Conservation (phyloP, 1,139 yeast genomes). For the Pichia sp. region DNA sequence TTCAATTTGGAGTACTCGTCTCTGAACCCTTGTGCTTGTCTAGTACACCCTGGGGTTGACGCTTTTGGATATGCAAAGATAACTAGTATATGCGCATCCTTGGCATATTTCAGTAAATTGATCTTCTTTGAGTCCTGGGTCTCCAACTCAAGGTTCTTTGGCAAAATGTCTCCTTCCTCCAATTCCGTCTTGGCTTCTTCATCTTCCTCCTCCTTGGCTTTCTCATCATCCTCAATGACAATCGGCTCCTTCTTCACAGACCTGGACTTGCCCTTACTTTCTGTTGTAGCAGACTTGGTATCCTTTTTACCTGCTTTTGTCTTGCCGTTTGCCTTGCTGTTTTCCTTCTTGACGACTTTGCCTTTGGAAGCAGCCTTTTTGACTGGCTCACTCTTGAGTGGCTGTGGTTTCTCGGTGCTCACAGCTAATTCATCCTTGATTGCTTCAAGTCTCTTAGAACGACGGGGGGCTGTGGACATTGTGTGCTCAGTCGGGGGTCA, state of each 20-base stretch:
- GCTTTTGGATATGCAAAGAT: constrained; percentile 88
- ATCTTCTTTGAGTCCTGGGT: constrained; percentile 68
- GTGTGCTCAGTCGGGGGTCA: not conserved
- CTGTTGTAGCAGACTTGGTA: not conserved
- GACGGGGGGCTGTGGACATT: constrained; percentile 14
- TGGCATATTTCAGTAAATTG: constrained; percentile 45
- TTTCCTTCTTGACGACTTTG: not conserved
- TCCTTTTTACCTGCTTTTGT: not conserved
- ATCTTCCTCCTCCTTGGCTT: constrained; percentile 12
- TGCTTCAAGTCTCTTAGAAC: constrained; percentile 23
- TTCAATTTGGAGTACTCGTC: constrained; percentile 53
- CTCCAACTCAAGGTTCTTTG: constrained; percentile 49
- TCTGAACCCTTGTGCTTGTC: constrained; percentile 89
- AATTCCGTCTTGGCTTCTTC: constrained; percentile 26
- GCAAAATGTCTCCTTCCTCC: constrained; percentile 65
- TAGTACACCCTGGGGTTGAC: constrained; percentile 90
- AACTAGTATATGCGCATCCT: constrained; percentile 48
- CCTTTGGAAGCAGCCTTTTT: constrained; percentile 5
- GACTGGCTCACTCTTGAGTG: not conserved
- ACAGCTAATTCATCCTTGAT: constrained; percentile 12
- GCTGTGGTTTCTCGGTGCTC: not conserved
- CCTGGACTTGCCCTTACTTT: not conserved
- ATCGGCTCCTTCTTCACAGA: not conserved
- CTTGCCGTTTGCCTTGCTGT: not conserved
- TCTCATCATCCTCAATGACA: constrained; percentile 2